Percentiles rank a stretch among this genome's conserved stretches.
Evolutionary conservation across 352 stramenopile genomes (phyloP).

Genomic region (Phytophthora pseudosyringae): DNA sequence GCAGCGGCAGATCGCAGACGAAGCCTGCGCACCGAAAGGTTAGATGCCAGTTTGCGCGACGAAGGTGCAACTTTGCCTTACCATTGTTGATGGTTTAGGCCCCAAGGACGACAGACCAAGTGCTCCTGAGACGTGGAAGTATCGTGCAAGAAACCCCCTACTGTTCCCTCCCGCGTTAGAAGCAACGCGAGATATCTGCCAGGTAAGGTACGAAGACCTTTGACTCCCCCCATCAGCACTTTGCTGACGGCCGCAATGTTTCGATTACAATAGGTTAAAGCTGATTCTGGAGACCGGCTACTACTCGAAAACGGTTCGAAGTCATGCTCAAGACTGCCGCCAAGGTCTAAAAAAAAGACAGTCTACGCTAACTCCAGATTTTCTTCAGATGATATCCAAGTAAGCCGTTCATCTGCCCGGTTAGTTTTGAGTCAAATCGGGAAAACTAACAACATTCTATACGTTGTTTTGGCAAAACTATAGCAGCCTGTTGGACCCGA

Average conservation of each 20-base stretch:
- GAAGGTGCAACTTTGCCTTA: background rate
- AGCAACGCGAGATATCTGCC: slow-evolving; percentile 63
- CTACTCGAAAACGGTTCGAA: slow-evolving; percentile 57
- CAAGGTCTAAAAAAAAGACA: slow-evolving; percentile 50
- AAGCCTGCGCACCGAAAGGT: slow-evolving; percentile 68
- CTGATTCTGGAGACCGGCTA: slow-evolving; percentile 17
- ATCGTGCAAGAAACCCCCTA: slow-evolving; percentile 76
- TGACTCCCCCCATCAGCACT: background rate
- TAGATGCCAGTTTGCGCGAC: background rate
- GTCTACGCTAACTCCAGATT: slow-evolving; percentile 86
- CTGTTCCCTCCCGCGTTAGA: slow-evolving; percentile 78
- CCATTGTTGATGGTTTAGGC: slow-evolving; percentile 35
- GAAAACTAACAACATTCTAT: background rate
- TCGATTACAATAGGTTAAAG: slow-evolving; percentile 31
- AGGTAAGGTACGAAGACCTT: slow-evolving; percentile 31
- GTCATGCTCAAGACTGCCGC: slow-evolving; percentile 27
- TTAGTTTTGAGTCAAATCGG: background rate
- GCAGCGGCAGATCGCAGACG: slow-evolving; percentile 62
- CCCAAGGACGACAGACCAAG: slow-evolving; percentile 62
- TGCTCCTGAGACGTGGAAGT: slow-evolving; percentile 78
- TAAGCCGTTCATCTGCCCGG: slow-evolving; percentile 13
- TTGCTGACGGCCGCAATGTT: background rate
- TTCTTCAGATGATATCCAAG: slow-evolving; percentile 25
- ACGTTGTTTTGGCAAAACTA: background rate
- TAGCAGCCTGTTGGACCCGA: slow-evolving; percentile 6